Base-by-base conservation (phyloP, 805 yeast genomes). In the Myxozyma mucilagina region DNA sequence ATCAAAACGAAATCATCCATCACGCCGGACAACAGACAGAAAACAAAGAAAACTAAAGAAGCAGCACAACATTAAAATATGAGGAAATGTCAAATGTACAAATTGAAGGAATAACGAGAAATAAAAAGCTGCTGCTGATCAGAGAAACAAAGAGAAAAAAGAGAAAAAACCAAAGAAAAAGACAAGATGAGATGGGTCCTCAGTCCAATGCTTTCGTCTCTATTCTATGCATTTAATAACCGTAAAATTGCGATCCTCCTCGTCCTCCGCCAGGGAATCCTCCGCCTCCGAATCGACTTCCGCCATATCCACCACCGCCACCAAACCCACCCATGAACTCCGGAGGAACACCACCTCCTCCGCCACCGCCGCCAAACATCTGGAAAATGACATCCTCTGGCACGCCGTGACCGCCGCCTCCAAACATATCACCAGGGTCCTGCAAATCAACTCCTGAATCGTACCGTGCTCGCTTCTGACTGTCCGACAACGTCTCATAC, bases 401-500 rank as follows among this genome's bases (percentile, higher is more conserved):
- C 75, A 76, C 59, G 72, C 77, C 45, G 47, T 68, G 70, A 47
- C 71, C 72, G 66, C 89, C 88, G 49, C 71, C 73, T 29, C 84
- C 85, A 38, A 82, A 81, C 61, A 84, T 85, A 68, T 86, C 87
- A 87, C 71, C 89, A 16, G 72, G 74, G 50, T 71, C 76, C 51
- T 76, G 73, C n/a, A 75, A 67, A 73, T 88, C 92, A 75, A 96
- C 97, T 69, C 88, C 93, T 63, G 87, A 85, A 76, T 94, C 98
- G 72, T 91, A 93, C 4, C 88, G 71, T 24, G 87, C 89, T 78
- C 97, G 87, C 80, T 92, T 93, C 72, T 92, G 89, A 18, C 87
- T 81, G 73, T 92, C 97, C 10, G 90, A 82, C 64, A 93, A 80
- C 14, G 90, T 80, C 76, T 93, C 98, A 74, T 93, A 84, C 10